Percentiles rank a stretch among this genome's conserved stretches.
phyloP scores from a whole-genome alignment of 164 flowering plant genomes.

The Tetrastigma voinierianum region DNA sequence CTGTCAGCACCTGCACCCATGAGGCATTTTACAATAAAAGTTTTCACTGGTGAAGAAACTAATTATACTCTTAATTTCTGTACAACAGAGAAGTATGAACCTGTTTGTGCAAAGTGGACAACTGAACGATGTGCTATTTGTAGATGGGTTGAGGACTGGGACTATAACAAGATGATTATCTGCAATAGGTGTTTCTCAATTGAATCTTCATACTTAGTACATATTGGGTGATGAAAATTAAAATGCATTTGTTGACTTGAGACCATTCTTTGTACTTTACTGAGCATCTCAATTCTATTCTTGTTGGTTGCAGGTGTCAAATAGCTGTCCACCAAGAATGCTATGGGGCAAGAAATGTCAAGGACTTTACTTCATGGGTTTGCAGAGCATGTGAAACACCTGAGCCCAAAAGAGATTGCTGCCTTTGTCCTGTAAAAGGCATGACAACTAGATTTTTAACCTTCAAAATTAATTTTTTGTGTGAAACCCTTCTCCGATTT shows the following conservation, averaged over 20 bases:
- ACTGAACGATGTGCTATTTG: slow-evolving; percentile 97
- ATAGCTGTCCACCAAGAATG: slow-evolving; percentile 83
- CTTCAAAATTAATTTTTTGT: background rate
- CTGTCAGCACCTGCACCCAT: background rate
- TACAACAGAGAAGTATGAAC: slow-evolving; percentile 78
- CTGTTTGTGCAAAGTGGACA: slow-evolving; percentile 91
- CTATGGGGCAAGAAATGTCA: slow-evolving; percentile 54
- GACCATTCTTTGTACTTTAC: background rate
- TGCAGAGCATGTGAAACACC: slow-evolving; percentile 76
- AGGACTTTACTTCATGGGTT: slow-evolving; percentile 72
- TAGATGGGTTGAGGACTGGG: slow-evolving; percentile 99
- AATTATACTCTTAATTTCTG: slow-evolving; percentile 5
- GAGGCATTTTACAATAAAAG: background rate
- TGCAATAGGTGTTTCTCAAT: slow-evolving; percentile 48
- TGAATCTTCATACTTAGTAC: background rate
- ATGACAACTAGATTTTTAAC: slow-evolving; percentile 1
- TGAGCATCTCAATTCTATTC: background rate
- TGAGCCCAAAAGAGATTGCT: slow-evolving; percentile 54
- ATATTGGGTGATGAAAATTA: background rate
- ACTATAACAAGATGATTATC: slow-evolving; percentile 88
- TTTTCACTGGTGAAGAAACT: slow-evolving; percentile 1
- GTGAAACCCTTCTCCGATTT: background rate
- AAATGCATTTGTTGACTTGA: too few relatives aligned
- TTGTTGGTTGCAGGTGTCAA: slow-evolving; percentile 50
- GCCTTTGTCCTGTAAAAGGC: slow-evolving; percentile 80